Base-by-base conservation (phyloP, 495 filamentous ascomycete genomes). In the Xylaria sp. region DNA sequence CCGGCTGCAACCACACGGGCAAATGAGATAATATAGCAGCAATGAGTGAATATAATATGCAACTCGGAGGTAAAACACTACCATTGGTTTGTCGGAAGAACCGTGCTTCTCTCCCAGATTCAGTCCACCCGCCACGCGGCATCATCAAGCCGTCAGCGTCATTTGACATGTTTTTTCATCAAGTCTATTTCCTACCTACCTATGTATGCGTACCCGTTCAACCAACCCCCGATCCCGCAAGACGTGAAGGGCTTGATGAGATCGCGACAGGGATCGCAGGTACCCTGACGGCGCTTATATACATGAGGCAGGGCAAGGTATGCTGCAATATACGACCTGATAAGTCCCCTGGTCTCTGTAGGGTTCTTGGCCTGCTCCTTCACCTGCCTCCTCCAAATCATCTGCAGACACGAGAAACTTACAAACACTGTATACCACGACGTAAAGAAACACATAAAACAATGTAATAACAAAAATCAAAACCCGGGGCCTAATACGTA, bases 1-100 rank as follows among this genome's bases (percentile, higher is more conserved):
- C 46, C 44, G 62, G 31, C 62, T 66, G 40, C 61, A 46, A 48
- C 61, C 40, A 46, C 61, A 35, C 57, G 57, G 37, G 37, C n/a
- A 62, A 62, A 62, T 62, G 59, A 43, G 61, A 43, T 15, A 21
- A 29, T 26, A 62, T 58, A 43, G 24, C 26, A 26, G 31, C 52
- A 55, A 55, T 31, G 52, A 55, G 52, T 9, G 12, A 26, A 55
- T 26, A 55, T 12, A 24, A 55, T 55, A 55, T 55, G 52, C 52
- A 55, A 17, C 52, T 55, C 52, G 52, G 52, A 9, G 52, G 52
- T 29, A 55, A 14, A 17, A 14, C 26, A 17, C 52, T 15, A 31
- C 52, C 3, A 55, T 55, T 55, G 52, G 52, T 14, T 7, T 55
- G 24, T 55, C 26, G 11, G 2, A 17, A 55, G 52, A 55, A 55